Conservation (phyloP, 2,329 filamentous ascomycete species). For the Geosmithia putterillii region DNA sequence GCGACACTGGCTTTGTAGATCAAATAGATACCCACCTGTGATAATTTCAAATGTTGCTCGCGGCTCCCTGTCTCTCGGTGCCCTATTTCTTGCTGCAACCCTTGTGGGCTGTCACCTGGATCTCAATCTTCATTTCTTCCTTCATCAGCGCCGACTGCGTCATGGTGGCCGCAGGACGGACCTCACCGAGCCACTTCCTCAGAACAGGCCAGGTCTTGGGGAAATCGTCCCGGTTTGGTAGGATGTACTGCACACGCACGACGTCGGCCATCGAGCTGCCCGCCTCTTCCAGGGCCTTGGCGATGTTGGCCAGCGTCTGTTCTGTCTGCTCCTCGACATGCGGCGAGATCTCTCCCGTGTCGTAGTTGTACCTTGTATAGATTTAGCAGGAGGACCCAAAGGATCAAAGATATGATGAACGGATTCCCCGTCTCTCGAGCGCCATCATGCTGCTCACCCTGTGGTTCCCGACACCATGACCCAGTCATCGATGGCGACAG, state of each 20-base stretch:
- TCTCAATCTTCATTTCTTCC: conserved; percentile 32
- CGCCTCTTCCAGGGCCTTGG: conserved; percentile 28
- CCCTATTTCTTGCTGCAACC: conserved; percentile 3
- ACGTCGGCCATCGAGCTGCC: conserved; percentile 30
- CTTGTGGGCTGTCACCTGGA: conserved; percentile 27
- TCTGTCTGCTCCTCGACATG: conserved; percentile 35
- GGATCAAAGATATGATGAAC: too few species aligned
- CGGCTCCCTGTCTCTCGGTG: not conserved
- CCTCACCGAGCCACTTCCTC: conserved; percentile 33
- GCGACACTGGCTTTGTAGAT: not conserved
- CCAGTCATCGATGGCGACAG: conserved; percentile 36
- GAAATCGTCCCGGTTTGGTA: conserved; percentile 34
- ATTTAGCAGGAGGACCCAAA: conserved; percentile 1
- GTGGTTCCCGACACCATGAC: conserved; percentile 43
- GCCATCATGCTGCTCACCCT: too few species aligned
- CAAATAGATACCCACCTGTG: not conserved
- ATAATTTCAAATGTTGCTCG: too few species aligned
- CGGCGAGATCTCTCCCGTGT: conserved; percentile 28
- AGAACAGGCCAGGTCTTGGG: conserved; percentile 35
- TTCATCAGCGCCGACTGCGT: conserved; percentile 36
- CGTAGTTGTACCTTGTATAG: conserved; percentile 34
- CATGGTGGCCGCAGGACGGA: conserved; percentile 42
- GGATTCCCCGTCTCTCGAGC: too few species aligned
- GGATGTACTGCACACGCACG: conserved; percentile 38
- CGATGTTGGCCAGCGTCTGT: conserved; percentile 35